Base-by-base conservation (phyloP, 768 basidiomycete genomes). In the Rhodosporidiobolus sp. region DNA sequence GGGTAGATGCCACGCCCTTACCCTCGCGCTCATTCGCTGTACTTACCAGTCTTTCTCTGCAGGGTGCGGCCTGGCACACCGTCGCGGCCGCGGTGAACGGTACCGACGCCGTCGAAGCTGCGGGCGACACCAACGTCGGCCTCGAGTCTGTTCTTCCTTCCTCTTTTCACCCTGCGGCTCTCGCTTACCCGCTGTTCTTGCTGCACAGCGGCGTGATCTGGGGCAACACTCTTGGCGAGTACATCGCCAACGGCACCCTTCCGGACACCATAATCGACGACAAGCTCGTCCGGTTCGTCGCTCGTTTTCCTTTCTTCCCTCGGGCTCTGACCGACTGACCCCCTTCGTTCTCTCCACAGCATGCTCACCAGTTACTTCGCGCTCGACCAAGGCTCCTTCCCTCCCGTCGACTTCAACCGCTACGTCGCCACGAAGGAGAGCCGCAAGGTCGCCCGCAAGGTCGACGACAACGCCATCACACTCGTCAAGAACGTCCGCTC, bases 401-500 rank as follows among this genome's bases (percentile, higher is more conserved):
- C 66, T 11, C 17, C 20, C 16, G 6, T 22, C 30, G 56, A 67
- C 50, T 60, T 35, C 50, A 14, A 50, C 14, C 65, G 66, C 32
- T 53, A 11, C 11, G 57, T 68, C 5, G 32, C 52, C 0, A 46
- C 0, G 52, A 48, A 54, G 34, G 9, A 12, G 16, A 38, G 52
- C 35, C 22, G 24, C 28, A 7, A 66, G 34, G 34, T 73, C 11
- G 63, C 69, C 7, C 73, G 65, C 32, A 48, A 72, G 10, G 50
- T 74, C 26, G 65, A 73, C 2, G 58, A 50, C 28, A 62, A 53
- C 3, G 16, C 67, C 4, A 45, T 75, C 52, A 74, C 74, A 1
- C 73, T 75, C 17, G 65, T 74, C 46, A 77, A 77, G 65, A 77
- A 77, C 69, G 54, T 50, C 17, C 61, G 60, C 30, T 55, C 59